Evolutionary conservation across 768 basidiomycete genomes (phyloP).

Genomic region (Dacryopinax primogenitus): DNA sequence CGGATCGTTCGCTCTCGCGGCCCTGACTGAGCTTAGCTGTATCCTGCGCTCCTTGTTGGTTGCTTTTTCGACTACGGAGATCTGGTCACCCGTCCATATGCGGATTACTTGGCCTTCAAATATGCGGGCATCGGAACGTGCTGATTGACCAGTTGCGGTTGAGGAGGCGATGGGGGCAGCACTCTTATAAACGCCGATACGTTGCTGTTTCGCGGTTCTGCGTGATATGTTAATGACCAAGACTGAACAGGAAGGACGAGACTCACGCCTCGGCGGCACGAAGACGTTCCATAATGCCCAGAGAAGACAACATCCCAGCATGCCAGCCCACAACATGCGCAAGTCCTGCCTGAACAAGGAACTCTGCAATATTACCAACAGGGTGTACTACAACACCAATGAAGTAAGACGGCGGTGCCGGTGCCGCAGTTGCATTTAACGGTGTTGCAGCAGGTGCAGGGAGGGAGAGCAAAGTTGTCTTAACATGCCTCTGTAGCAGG

Average conservation of each 20-base stretch:
- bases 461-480: constrained; percentile 63
- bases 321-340: constrained; percentile 96
- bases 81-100: constrained; percentile 84
- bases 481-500: constrained; percentile 66
- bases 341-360: constrained; percentile 68
- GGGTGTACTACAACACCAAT: constrained; percentile 87
- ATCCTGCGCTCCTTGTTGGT: constrained; percentile 63
- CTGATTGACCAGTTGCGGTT: constrained; percentile 27
- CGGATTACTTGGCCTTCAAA: constrained; percentile 79
- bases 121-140: constrained; percentile 7
- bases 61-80: constrained; percentile 67
- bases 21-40: constrained; percentile 78
- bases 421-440: constrained; percentile 47
- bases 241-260: not conserved
- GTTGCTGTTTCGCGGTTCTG: constrained; percentile 55
- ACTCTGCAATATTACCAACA: constrained; percentile 86
- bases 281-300: constrained; percentile 77
- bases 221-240: not conserved
- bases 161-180: constrained; percentile 29
- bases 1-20: constrained; percentile 59
- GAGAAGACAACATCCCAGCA: constrained; percentile 77
- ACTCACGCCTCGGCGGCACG: constrained; percentile 60
- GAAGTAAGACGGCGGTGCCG: constrained; percentile 66
- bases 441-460: constrained; percentile 68
- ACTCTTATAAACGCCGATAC: constrained; percentile 55